Evolutionary conservation across 148 eudicot species (phyloP), one percentile per base, ranked within the genome.

Genomic region (Arbutus unedo): DNA sequence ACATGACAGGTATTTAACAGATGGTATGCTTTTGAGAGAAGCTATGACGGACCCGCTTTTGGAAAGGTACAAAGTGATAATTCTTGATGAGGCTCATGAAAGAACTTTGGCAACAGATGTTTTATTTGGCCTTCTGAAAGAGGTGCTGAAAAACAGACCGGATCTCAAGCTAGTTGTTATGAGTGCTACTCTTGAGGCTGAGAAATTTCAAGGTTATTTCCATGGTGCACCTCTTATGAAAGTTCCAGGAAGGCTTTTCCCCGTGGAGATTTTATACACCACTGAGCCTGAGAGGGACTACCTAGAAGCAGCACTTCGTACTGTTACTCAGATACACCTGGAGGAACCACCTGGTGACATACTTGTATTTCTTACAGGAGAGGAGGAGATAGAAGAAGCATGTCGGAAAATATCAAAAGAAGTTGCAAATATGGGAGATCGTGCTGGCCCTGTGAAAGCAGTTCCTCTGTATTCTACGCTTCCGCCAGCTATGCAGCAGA

Each of bases 101-200:
- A 93, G 98, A 73, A 95, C 98, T 23, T 81, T 95, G 89, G 95
- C 97, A 18, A 95, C 98, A 57, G 97, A 93, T 88, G 96, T 95
- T 64, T 87, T 95, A 1, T 95, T 95, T 86, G 98, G 98, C 57
- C 94, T 95, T 83, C 64, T 95, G 76, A 95, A 95, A 88, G 97
- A 95, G 86, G 97, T 95, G 54, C 80, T 93, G 88, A 88, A 85
- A 83, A 92, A 93, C 77, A 87, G 98, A 54, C 90, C 93, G 11
- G 98, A 95, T 84, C 87, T 95, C 57, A 95, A 95, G 79, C 60
- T 95, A 81, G 96, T 95, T 25, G 97, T 95, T 67, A 93, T 93
- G 97, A 95, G 98, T 92, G 98, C 98, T 77, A 95, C 98, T 23
- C 95, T 95, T 44, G 97, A 95, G 87, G 98, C 98, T 21, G 96